Evolutionary conservation across 31 red algal species (phyloP).

Genomic region (Porphyra umbilicalis): DNA sequence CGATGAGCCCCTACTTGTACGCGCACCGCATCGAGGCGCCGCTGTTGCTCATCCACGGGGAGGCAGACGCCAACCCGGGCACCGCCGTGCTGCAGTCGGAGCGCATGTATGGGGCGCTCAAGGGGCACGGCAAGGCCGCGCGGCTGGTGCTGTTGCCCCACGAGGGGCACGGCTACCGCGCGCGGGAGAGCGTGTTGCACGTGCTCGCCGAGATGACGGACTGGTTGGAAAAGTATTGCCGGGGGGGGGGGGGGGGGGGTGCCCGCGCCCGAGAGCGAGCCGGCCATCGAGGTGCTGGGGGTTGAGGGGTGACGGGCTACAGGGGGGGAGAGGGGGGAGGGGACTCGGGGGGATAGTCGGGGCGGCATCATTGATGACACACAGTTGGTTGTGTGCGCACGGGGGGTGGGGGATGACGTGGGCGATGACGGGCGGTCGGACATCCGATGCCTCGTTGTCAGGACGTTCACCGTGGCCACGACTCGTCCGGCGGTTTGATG

Average conservation of each 20-base stretch:
- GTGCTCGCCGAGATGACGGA: conserved; percentile 80
- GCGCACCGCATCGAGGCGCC: conserved; percentile 69
- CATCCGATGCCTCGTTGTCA: too few species aligned
- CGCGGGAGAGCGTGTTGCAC: conserved; percentile 88
- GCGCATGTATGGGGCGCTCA: conserved; percentile 82
- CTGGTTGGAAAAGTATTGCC: conserved; percentile 64
- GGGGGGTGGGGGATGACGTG: too few species aligned
- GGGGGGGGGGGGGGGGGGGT: background rate
- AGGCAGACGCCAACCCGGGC: conserved; percentile 87
- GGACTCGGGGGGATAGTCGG: too few species aligned
- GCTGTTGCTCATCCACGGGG: conserved; percentile 90
- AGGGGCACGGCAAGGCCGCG: conserved; percentile 76
- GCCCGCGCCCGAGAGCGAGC: background rate
- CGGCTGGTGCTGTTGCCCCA: conserved; percentile 73
- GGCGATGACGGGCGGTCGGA: too few species aligned
- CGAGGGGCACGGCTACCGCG: conserved; percentile 86
- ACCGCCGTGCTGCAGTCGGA: conserved; percentile 91
- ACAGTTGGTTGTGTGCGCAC: too few species aligned
- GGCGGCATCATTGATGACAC: too few species aligned
- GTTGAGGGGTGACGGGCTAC: background rate
- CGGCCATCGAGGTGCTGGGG: background rate
- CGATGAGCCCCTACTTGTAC: conserved; percentile 84
- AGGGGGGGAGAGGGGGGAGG: too few species aligned
- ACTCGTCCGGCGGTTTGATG: too few species aligned
- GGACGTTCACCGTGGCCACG: too few species aligned